Conservation (phyloP, 371 early-diverging fungal species). For the Syncephalastrum racemosum region DNA sequence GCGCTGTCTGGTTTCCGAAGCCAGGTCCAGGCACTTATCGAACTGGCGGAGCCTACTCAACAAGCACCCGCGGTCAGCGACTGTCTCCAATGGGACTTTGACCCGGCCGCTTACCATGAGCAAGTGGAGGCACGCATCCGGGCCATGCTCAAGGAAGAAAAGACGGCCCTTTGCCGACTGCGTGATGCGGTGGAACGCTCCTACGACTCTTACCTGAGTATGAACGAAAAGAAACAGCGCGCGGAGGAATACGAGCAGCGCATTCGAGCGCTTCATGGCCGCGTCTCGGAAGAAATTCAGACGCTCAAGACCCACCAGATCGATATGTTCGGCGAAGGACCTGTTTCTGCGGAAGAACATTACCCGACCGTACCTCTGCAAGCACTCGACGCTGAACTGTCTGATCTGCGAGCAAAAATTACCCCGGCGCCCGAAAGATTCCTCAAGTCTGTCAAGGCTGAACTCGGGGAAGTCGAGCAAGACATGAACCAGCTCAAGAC, state of each 20-base stretch:
- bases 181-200: not conserved
- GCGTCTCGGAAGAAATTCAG: too few relatives aligned
- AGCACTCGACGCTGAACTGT: too few relatives aligned
- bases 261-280: too few relatives aligned
- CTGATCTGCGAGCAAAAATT: too few relatives aligned
- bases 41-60: not conserved
- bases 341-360: too few relatives aligned
- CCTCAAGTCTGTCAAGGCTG: not conserved
- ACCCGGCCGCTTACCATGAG: constrained; percentile 11
- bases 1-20: too few relatives aligned
- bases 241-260: too few relatives aligned
- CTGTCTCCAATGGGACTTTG: constrained; percentile 18
- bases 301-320: constrained; percentile 10
- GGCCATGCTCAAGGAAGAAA: too few relatives aligned
- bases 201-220: constrained; percentile 1
- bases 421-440: too few relatives aligned
- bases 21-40: too few relatives aligned
- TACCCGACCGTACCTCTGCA: too few relatives aligned
- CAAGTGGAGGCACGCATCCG: constrained; percentile 13
- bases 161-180: too few relatives aligned
- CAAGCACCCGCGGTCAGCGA: constrained; percentile 1
- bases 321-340: constrained; percentile 12
- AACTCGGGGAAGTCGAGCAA: constrained; percentile 13
- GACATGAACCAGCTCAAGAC: constrained; percentile 11
- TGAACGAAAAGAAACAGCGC: constrained; percentile 4